These are phyloP conservation scores for Nephelium lappaceum DNA, from an alignment of 345 rosid species.

Conservation along the genomic window DNA sequence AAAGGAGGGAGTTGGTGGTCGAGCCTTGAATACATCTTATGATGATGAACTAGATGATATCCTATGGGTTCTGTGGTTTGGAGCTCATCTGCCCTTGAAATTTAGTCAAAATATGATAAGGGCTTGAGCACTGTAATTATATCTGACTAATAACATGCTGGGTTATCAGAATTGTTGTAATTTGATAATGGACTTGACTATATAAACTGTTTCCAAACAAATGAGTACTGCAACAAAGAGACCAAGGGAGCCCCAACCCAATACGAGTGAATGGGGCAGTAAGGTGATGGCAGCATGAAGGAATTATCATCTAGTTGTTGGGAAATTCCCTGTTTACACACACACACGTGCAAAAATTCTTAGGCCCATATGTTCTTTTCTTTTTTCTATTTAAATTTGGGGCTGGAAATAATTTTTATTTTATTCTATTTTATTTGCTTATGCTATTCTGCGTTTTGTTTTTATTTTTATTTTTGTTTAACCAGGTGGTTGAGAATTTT, in stretches of 20 bases:
- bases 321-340: background rate
- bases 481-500: constrained; percentile 85
- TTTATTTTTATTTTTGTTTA: too few relatives aligned
- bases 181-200: background rate
- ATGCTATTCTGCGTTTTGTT: constrained; percentile 10
- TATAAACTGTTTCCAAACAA: background rate
- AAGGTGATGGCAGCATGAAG: background rate
- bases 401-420: background rate
- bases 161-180: background rate
- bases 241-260: background rate
- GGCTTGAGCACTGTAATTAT: background rate
- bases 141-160: background rate
- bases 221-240: background rate
- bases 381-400: background rate
- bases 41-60: background rate
- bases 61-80: background rate
- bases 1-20: background rate
- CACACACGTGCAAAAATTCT: background rate
- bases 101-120: background rate
- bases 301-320: background rate
- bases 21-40: background rate
- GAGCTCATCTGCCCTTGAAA: too few relatives aligned
- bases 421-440: background rate
- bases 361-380: background rate
- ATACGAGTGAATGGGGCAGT: background rate